phyloP scores from a whole-genome alignment of 192 early-diverging fungal genomes.

The Coemansia sp. region DNA sequence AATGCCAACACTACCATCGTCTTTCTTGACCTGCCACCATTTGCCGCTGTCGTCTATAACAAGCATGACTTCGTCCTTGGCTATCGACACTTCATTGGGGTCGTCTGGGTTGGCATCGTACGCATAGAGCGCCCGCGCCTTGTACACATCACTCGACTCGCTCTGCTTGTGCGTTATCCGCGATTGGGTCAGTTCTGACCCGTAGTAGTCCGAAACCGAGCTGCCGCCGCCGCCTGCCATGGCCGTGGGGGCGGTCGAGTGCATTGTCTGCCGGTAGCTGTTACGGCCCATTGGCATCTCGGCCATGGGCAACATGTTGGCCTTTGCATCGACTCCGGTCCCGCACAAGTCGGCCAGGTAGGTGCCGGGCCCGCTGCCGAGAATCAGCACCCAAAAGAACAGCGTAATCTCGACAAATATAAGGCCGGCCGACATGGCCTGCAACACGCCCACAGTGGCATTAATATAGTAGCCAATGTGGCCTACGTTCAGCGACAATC shows the following conservation, averaged over 20 bases:
- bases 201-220: slow-evolving; percentile 39
- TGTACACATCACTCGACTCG: slow-evolving; percentile 45
- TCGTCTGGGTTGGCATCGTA: slow-evolving; percentile 88
- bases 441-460: slow-evolving; percentile 26
- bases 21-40: slow-evolving; percentile 93
- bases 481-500: slow-evolving; percentile 33
- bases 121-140: slow-evolving; percentile 65
- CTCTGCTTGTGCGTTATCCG: slow-evolving; percentile 32
- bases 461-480: slow-evolving; percentile 50
- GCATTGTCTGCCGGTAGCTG: slow-evolving; percentile 39
- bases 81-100: slow-evolving; percentile 84
- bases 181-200: slow-evolving; percentile 31
- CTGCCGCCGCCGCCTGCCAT: slow-evolving; percentile 14
- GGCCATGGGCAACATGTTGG: slow-evolving; percentile 9
- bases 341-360: slow-evolving; percentile 42
- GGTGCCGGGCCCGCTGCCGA: slow-evolving; percentile 61
- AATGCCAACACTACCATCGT: slow-evolving; percentile 77
- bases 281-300: slow-evolving; percentile 23
- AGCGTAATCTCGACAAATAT: slow-evolving; percentile 48
- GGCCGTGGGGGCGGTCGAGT: slow-evolving; percentile 2
- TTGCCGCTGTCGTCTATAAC: slow-evolving; percentile 89
- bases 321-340: slow-evolving; percentile 28
- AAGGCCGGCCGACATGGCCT: slow-evolving; percentile 46
- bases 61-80: slow-evolving; percentile 80
- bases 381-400: slow-evolving; percentile 64